Evolutionary conservation across 768 basidiomycete genomes (phyloP).

Genomic region (Termitomyces sp.): DNA sequence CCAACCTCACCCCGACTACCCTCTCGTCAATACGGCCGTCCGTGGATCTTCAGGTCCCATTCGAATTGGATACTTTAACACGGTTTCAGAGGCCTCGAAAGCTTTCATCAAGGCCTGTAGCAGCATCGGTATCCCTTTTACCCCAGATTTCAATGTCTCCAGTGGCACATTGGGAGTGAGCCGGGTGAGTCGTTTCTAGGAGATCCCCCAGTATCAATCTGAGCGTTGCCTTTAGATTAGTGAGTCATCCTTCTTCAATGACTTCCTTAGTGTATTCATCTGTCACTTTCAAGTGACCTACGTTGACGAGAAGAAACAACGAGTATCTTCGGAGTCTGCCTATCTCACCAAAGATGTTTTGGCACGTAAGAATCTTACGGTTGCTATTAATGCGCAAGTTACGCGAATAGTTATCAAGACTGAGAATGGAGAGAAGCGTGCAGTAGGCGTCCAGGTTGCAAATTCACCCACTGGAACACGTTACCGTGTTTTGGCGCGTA

Average conservation of each 20-base stretch:
- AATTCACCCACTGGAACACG: constrained; percentile 29
- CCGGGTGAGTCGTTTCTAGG: constrained; percentile 37
- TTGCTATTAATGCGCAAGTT: constrained; percentile 52
- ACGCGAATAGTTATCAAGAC: constrained; percentile 57
- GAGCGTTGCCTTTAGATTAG: constrained; percentile 33
- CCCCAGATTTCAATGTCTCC: constrained; percentile 59
- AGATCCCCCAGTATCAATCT: not conserved
- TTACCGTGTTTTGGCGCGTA: constrained; percentile 46
- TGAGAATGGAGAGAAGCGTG: constrained; percentile 36
- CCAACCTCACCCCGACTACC: constrained; percentile 45
- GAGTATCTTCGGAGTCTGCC: constrained; percentile 62
- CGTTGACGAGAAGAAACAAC: constrained; percentile 44
- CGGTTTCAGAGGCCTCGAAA: constrained; percentile 39
- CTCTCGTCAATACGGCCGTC: constrained; percentile 43
- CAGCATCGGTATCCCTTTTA: constrained; percentile 52
- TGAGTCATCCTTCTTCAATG: constrained; percentile 20
- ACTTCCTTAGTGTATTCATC: not conserved
- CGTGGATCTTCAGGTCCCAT: constrained; percentile 57
- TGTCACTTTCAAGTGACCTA: constrained; percentile 54
- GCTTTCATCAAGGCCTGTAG: constrained; percentile 56
- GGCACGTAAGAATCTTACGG: constrained; percentile 59
- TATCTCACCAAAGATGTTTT: constrained; percentile 68
- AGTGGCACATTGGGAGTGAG: constrained; percentile 59
- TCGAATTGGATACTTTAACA: constrained; percentile 53
- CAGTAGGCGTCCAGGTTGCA: constrained; percentile 61